Base-by-base conservation (phyloP, 192 early-diverging fungal genomes). In the Coemansia sp. region DNA sequence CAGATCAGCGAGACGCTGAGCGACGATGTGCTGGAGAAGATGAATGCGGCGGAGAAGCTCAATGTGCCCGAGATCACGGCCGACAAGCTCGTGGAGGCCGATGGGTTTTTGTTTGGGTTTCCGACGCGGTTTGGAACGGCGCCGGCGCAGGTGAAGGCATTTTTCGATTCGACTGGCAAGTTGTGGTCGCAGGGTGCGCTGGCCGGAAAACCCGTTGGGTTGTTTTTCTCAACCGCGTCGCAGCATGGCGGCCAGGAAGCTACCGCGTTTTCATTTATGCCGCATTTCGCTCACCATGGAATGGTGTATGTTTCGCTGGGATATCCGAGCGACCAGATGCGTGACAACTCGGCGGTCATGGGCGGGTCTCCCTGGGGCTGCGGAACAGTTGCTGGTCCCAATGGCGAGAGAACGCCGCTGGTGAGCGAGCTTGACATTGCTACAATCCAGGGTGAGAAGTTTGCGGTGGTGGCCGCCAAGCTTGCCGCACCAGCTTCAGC, bases 161-260 rank as follows among this genome's bases (percentile, higher is more conserved):
- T 79, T 41, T 70, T 72, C 18, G 76, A 79, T 37, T 58, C 76
- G 10, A 72, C 71, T 1, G 70, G 71, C 1, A 44, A 66, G 53
- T 61, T 70, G 21, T 73, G 70, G 76, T 38, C 68, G 3, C 7
- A 45, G 18, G 64, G 67, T 4, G 70, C 69, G 16, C 38, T 72
- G 63, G 26, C 48, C 3, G 74, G 74, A 11, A 76, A 76, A 39
- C 60, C 54, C 15, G 74, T 58, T 0, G 74, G 74, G 2, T 3
- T 76, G 21, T 76, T 76, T 26, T 76, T 76, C 45, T 86, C 87
- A 18, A 86, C 85, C 4, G 77, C 68, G 2, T 76, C 79, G 37
- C 84, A 84, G 64, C 79, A 83, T 71, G 87, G 87, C 39, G 87
- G 87, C 8, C 84, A 86, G 57, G 87, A 88, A 57, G 72, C 81